A percentile compares a stretch with the other conserved stretches of the same genome.
Conservation (phyloP, 2,329 filamentous ascomycete species). For the Alternaria metachromatica region DNA sequence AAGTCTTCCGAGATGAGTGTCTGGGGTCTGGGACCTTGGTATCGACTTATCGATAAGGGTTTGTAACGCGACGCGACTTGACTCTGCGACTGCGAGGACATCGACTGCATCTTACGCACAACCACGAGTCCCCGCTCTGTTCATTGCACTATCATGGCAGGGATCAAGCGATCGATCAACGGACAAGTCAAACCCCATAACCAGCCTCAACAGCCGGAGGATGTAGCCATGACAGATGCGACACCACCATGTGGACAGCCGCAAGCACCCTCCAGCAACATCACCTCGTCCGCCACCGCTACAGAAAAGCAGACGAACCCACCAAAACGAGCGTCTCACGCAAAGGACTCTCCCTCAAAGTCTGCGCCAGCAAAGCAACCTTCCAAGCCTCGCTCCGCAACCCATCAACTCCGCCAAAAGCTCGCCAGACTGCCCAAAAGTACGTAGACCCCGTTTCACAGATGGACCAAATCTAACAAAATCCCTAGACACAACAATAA, state of each 20-base stretch:
- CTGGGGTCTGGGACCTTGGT: background rate
- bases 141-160: conserved; percentile 17
- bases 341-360: conserved; percentile 1
- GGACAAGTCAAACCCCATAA: conserved; percentile 29
- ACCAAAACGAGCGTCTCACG: background rate
- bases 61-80: conserved; percentile 22
- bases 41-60: conserved; percentile 22
- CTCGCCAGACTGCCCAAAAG: conserved; percentile 30
- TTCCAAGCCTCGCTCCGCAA: background rate
- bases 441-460: conserved; percentile 13
- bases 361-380: background rate
- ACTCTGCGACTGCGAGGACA: conserved; percentile 2
- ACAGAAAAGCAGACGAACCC: background rate
- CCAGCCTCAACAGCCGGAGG: background rate
- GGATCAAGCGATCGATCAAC: conserved; percentile 33
- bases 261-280: conserved; percentile 16
- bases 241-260: conserved; percentile 23
- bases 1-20: background rate
- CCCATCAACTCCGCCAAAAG: conserved; percentile 14
- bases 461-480: conserved; percentile 2
- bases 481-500: conserved; percentile 54
- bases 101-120: background rate
- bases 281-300: conserved; percentile 1
- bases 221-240: conserved; percentile 10
- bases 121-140: background rate